Evolutionary conservation across 108 stramenopile species (phyloP).

Genomic region (Skeletonema potamos): DNA sequence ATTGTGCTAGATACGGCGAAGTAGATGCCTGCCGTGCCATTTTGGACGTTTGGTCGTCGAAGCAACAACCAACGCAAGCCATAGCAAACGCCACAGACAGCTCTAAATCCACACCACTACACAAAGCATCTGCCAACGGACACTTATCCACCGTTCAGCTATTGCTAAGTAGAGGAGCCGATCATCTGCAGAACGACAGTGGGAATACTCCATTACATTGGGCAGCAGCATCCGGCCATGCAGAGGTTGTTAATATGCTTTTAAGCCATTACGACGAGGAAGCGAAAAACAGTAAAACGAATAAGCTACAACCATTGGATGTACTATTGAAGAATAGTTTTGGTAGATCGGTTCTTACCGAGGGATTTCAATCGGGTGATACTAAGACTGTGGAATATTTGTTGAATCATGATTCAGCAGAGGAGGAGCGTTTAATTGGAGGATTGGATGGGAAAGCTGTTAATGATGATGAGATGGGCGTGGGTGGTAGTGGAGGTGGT

Average conservation of each 20-base stretch:
- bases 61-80: not conserved
- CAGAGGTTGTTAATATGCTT: slow-evolving; percentile 50
- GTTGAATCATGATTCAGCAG: slow-evolving; percentile 85
- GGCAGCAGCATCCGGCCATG: slow-evolving; percentile 78
- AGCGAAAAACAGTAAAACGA: not conserved
- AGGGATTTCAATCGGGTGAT: slow-evolving; percentile 75
- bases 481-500: not conserved
- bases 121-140: slow-evolving; percentile 84
- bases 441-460: slow-evolving; percentile 33
- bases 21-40: slow-evolving; percentile 68
- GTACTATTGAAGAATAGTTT: slow-evolving; percentile 75
- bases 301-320: slow-evolving; percentile 48
- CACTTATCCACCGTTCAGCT: slow-evolving; percentile 53
- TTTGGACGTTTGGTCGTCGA: slow-evolving; percentile 27
- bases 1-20: slow-evolving; percentile 80
- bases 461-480: slow-evolving; percentile 19
- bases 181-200: slow-evolving; percentile 43
- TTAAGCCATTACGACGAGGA: slow-evolving; percentile 45
- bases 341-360: slow-evolving; percentile 84
- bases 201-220: slow-evolving; percentile 87
- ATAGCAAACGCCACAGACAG: slow-evolving; percentile 32
- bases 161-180: slow-evolving; percentile 43
- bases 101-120: slow-evolving; percentile 67
- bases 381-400: slow-evolving; percentile 63
- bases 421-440: slow-evolving; percentile 77